A percentile compares a stretch with the other conserved stretches of the same genome.
phyloP scores from a whole-genome alignment of 169 alveolate genomes.

The Besnoitia besnoiti region DNA sequence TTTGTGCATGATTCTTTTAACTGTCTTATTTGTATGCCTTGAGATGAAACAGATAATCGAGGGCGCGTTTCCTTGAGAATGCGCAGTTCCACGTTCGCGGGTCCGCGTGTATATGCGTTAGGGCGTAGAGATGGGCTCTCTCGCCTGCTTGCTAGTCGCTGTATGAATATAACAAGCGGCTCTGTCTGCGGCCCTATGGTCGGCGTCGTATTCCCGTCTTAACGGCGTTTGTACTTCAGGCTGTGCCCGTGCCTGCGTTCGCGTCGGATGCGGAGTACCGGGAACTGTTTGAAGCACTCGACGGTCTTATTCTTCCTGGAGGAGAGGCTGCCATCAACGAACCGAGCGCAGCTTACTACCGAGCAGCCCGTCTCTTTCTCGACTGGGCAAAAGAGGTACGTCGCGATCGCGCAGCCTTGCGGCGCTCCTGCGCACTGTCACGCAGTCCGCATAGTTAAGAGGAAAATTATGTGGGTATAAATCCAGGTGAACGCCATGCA shows the following conservation, averaged over 20 bases:
- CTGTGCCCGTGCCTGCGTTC: constrained; percentile 14
- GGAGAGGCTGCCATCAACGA: constrained; percentile 28
- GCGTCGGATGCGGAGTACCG: constrained; percentile 15
- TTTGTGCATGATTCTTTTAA: no score
- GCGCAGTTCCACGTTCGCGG: not conserved
- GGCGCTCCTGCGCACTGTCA: no score
- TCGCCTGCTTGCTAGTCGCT: no score
- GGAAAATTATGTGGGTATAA: no score
- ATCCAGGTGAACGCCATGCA: no score
- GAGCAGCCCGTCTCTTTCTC: constrained; percentile 6
- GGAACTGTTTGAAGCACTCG: not conserved
- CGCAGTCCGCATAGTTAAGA: no score
- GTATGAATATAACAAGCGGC: no score
- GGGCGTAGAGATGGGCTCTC: not conserved
- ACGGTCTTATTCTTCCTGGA: constrained; percentile 38
- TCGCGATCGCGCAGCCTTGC: no score
- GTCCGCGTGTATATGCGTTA: not conserved
- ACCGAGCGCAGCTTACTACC: not conserved
- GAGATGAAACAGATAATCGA: no score
- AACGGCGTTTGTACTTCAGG: not conserved
- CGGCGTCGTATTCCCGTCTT: not conserved
- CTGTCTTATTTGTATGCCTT: not conserved
- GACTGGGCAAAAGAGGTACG: constrained; percentile 47
- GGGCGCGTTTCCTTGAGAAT: no score
- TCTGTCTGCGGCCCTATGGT: no score